phyloP scores from a whole-genome alignment of 257 asterid genomes.

The Petunia secreta region DNA sequence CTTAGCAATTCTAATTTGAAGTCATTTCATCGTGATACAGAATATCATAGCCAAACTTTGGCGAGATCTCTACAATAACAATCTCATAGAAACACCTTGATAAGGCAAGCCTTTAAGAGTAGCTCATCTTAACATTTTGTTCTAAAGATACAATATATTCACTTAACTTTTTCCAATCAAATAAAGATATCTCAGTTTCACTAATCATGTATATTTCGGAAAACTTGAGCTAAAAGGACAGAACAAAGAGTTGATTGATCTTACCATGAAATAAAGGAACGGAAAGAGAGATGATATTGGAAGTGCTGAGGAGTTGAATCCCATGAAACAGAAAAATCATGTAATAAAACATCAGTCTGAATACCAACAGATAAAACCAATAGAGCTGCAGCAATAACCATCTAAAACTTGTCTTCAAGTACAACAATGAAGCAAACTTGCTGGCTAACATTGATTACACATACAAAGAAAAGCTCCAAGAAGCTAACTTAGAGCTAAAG shows the following conservation, averaged over 20 bases:
- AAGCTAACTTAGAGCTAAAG: no score
- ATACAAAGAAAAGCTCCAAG: no score
- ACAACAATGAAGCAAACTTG: no score
- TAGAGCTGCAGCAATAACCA: not conserved
- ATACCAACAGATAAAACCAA: not conserved
- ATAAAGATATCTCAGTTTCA: not conserved
- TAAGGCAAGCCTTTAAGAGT: no score
- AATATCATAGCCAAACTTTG: not conserved
- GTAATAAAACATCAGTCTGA: not conserved
- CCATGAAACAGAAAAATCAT: not conserved
- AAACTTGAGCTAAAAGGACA: not conserved
- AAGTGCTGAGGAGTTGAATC: constrained; percentile 29
- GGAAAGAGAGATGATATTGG: constrained; percentile 38
- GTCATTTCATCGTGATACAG: not conserved
- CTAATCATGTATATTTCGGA: not conserved
- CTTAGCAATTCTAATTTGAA: no score
- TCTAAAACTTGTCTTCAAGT: not conserved
- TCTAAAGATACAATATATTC: not conserved
- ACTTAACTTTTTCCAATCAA: not conserved
- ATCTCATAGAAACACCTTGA: not conserved
- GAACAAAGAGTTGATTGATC: not conserved
- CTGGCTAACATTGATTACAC: no score
- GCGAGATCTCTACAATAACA: not conserved
- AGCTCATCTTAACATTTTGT: not conserved
- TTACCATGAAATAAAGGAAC: constrained; percentile 38